Evolutionary conservation across 1,284 basidiomycete genomes (phyloP), one percentile per base, ranked within the genome.

Genomic region (Boletus hoseneyae): DNA sequence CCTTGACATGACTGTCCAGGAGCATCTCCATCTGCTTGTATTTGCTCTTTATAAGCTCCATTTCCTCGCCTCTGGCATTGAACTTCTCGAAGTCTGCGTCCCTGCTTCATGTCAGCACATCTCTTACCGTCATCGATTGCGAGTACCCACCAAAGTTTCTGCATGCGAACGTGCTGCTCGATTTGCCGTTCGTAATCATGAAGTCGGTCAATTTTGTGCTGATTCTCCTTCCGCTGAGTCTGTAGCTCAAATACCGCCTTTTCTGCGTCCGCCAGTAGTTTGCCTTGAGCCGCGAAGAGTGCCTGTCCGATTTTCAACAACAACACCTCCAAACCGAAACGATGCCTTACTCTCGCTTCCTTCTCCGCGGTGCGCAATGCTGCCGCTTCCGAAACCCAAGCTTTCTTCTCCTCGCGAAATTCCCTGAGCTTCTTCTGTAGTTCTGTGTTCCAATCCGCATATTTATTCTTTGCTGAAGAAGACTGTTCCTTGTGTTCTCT

Each of bases 121-220:
- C 12, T 30, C 18, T 45, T 29, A 13, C 15, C 6, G 7, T 29
- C 18, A 39, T 13, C 6, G n/a, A 12, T 32, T 5, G 35, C 2
- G 2, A 39, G 29, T 29, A 35, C 35, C 25, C 64, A 86, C 89
- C 87, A 90, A 55, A 88, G 68, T 45, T 77, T 75, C 59, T 88
- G 83, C 63, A 87, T 78, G 51, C 79, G 77, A 50, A 84, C 70
- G 48, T 87, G 76, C 57, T 88, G 84, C 40, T 87, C 81, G 37
- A 92, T 86, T 57, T 85, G 80, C 45, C 71, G 73, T 61, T 87
- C 87, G 50, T 88, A 90, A 60, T 89, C 86, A 52, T 75, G 71
- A 41, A 90, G 66, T 9, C 85, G 75, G 52, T 87, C 81, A 23
- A 90, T 76, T 60, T 89, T 89, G 63, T 84, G 85, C 51, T 83